These are phyloP conservation scores for Mycogone perniciosa DNA, from an alignment of 2,329 filamentous ascomycete genomes.

Conservation along the genomic window DNA sequence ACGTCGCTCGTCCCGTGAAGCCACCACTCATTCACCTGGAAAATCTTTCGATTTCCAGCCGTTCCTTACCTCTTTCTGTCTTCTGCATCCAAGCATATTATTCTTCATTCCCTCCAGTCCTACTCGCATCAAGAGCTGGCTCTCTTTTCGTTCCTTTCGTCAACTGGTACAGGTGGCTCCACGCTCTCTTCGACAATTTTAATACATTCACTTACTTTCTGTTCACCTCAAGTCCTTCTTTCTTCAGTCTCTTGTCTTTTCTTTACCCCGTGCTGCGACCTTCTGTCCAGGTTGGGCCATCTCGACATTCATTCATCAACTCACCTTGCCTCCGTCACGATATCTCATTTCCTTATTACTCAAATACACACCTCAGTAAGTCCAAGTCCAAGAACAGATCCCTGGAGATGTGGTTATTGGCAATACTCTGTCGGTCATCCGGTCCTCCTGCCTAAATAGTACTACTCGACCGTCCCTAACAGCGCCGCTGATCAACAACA, in stretches of 20 bases:
- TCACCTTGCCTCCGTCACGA: not conserved
- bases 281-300: not conserved
- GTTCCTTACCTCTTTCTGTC: constrained; percentile 7
- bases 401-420: not conserved
- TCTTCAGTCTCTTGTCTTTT: not conserved
- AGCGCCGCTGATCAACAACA: constrained; percentile 11
- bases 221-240: not conserved
- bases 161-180: not conserved
- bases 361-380: not conserved
- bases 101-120: not conserved
- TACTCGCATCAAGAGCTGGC: constrained; percentile 3
- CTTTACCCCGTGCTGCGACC: not conserved
- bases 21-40: constrained; percentile 5
- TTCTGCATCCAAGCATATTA: not conserved
- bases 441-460: constrained; percentile 11
- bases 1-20: constrained; percentile 11
- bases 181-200: constrained; percentile 9
- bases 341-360: not conserved
- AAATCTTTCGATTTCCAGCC: constrained; percentile 6
- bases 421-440: constrained; percentile 4
- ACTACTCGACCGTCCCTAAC: constrained; percentile 11
- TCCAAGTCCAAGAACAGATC: no score
- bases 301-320: not conserved
- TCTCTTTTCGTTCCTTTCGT: constrained; percentile 9
- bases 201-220: not conserved